Evolutionary conservation across 2,329 filamentous ascomycete species (phyloP), one percentile per base, ranked within the genome.

Genomic region (Nemania bipapillata): DNA sequence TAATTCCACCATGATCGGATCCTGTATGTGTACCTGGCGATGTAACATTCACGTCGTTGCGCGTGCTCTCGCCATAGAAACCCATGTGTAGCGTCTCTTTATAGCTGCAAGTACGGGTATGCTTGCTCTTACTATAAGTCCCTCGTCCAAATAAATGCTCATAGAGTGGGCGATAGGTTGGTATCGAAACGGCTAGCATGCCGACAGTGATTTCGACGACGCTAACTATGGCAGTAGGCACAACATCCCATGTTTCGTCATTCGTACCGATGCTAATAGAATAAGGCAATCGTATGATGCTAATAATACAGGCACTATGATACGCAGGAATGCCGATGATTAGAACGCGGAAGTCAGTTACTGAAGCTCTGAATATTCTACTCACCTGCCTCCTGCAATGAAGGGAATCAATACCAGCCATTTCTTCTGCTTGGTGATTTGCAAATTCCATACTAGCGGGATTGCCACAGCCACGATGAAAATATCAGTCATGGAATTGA

Each of bases 101-200:
- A 2, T 58, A 58, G 2, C 40, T 47, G 11, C 57, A 42, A 11
- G 12, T 47, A 11, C 35, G 40, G 15, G 24, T 15, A 12, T 8
- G 35, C 8, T 37, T 55, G 12, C 20, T 63, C 3, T 42, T 30
- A 3, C 45, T 63, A 7, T 40, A 40, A 12, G 6, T 40, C 22
- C 15, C 37, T 42, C 45, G 26, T 40, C 60, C 28, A 28, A 60
- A 63, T 15, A 63, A 7, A 17, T 56, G 47, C 11, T 56, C 49
- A 15, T 62, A 63, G 11, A 71, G 63, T n/a, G 66, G 63, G 17
- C 11, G 60, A 24, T 71, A 69, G 0, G 66, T 67, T 37, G 66
- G 69, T 50, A 69, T 65, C 2, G 63, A 71, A 12, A 66, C 28
- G 4, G 66, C 69, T 28, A 71, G 60, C 26, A 71, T 66, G 4